Conservation (phyloP, 495 filamentous ascomycete species). For the Penicillium parvum region DNA sequence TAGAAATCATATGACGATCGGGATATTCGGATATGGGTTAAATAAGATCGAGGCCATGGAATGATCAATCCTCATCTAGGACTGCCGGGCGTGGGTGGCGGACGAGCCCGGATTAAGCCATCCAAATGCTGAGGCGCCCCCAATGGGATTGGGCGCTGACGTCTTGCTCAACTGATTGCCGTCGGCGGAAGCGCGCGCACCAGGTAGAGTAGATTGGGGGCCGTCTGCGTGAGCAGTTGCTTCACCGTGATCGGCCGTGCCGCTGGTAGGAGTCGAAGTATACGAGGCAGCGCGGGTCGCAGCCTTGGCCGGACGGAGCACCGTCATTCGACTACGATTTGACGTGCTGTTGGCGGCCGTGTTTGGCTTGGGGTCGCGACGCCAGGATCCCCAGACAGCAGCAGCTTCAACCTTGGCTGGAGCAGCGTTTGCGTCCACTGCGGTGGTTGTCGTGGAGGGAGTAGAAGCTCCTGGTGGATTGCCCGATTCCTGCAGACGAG, state of each 20-base stretch:
- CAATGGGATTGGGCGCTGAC: conserved; percentile 70
- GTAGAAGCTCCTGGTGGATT: not conserved
- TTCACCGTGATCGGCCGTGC: conserved; percentile 18
- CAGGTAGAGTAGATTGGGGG: conserved; percentile 19
- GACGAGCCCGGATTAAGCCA: conserved; percentile 63
- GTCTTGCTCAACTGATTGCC: conserved; percentile 11
- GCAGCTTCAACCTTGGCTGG: conserved; percentile 43
- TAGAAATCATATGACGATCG: no score
- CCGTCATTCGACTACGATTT: conserved; percentile 64
- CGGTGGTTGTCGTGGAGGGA: conserved; percentile 8
- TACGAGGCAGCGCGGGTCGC: conserved; percentile 36
- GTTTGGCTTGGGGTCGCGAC: conserved; percentile 51
- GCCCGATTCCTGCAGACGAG: conserved; percentile 5
- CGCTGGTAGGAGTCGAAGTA: conserved; percentile 29
- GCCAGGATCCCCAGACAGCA: conserved; percentile 66
- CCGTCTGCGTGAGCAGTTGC: conserved; percentile 8
- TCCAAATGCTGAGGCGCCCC: conserved; percentile 91
- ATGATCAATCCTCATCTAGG: conserved; percentile 27
- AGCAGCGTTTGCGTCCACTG: conserved; percentile 28
- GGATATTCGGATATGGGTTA: no score
- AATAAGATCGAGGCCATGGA: no score
- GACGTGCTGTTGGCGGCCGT: conserved; percentile 42
- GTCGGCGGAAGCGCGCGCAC: conserved; percentile 22
- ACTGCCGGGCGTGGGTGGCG: conserved; percentile 5
- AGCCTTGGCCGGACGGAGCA: conserved; percentile 64